These are phyloP conservation scores for Blepharisma japonicum DNA, from an alignment of 73 alveolate genomes.

Conservation along the genomic window DNA sequence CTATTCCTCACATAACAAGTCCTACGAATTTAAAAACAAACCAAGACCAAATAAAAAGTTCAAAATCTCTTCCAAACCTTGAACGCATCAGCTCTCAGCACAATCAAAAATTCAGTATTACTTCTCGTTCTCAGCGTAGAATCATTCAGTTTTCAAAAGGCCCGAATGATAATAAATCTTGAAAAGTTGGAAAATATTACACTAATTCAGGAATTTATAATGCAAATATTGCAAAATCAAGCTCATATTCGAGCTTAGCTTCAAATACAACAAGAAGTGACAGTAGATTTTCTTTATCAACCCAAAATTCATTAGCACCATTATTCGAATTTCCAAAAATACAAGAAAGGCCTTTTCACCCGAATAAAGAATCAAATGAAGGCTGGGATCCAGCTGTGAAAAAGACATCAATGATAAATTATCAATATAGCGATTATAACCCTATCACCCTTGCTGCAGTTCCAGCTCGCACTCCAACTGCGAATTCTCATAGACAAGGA, in stretches of 20 bases:
- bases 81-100: too few species aligned
- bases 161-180: neutral
- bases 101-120: too few species aligned
- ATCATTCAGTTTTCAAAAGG: neutral
- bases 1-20: too few species aligned
- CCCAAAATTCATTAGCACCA: neutral
- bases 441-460: neutral
- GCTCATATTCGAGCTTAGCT: neutral
- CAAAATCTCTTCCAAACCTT: too few species aligned
- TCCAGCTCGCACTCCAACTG: neutral
- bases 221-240: neutral
- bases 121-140: too few species aligned
- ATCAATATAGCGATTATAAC: constrained; percentile 25
- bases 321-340: neutral
- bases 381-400: neutral
- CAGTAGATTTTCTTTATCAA: neutral
- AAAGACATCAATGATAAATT: neutral
- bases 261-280: neutral
- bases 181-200: constrained; percentile 20
- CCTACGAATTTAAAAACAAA: too few species aligned
- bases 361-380: neutral
- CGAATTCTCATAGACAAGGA: neutral
- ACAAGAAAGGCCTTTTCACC: neutral
- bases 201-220: constrained; percentile 14
- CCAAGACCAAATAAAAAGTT: too few species aligned